Base-by-base conservation (phyloP, 371 early-diverging fungal genomes). In the Rhizopus stolonifer region DNA sequence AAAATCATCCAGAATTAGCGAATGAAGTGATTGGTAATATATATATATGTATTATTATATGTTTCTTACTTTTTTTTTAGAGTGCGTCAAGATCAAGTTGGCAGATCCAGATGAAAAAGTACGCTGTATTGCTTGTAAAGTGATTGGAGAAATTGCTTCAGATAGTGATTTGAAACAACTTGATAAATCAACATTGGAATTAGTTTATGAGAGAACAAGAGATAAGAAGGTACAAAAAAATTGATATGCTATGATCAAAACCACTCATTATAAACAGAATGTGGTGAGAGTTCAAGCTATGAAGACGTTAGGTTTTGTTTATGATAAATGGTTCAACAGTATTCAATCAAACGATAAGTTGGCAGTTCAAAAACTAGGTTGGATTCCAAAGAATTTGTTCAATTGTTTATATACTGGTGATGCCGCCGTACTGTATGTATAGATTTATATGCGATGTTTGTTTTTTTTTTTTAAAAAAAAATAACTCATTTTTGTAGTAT, bases 21-120 rank as follows among this genome's bases (percentile, higher is more conserved):
- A 36, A 2, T 36, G 92, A 95, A 43, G 57, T 94, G 17, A 82
- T 76, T 56, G 83, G 87, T 85, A 73, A 54, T 8, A 22, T 1
- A 52, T 31, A 52, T 14, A 23, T 11, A 33, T 56, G 53, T 31
- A 11, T 46, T 34, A 19, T 33, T 40, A 36, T 36, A 11, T 15
- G 36, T n/a, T 29, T 29, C 15, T n/a, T n/a, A n/a, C n/a, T 19
- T 49, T 36, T 32, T 29, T 25, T 3, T 21, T 54, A 60, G 88
- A 74, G 5, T 72, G 79, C 4, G 62, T 95, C n/a, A 79, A 69
- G 21, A 81, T 84, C 42, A 93, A 90, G 62, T 59, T 94, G 18
- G 62, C 81, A 13, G 98, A 98, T 65, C 90, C 93, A 0, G 97
- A 98, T 49, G 97, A 98, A 26, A 92, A 90, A 59, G 94, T 98